Conservation (phyloP, 1,284 basidiomycete genomes). For the Inonotus hispidus region DNA sequence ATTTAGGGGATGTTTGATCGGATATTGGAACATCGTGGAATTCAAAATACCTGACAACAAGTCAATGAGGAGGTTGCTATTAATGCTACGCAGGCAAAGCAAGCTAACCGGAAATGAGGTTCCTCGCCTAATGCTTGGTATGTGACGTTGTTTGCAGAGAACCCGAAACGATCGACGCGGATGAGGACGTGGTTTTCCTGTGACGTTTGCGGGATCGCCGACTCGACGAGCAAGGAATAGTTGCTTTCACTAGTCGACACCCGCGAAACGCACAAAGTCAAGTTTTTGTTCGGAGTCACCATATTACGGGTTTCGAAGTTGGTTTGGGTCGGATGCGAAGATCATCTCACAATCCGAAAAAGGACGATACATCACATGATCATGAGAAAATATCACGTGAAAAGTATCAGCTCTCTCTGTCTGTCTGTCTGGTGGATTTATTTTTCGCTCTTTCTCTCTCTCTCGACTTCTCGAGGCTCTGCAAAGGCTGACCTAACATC, state of each 20-base stretch:
- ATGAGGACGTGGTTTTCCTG: constrained; percentile 46
- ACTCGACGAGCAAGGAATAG: constrained; percentile 26
- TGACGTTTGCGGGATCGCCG: constrained; percentile 4
- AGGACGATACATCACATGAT: no score
- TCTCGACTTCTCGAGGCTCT: no score
- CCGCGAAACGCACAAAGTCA: neutral
- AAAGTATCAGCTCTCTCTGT: no score
- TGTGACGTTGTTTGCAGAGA: constrained; percentile 53
- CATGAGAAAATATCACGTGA: no score
- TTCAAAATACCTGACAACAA: constrained; percentile 52
- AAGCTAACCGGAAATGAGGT: constrained; percentile 51
- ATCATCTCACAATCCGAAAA: no score
- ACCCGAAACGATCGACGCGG: constrained; percentile 56
- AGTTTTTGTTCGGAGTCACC: neutral
- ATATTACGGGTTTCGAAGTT: neutral
- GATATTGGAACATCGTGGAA: constrained; percentile 45
- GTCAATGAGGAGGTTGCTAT: no score
- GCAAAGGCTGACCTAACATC: no score
- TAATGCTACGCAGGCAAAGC: no score
- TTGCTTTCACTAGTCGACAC: neutral
- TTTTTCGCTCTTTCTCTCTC: no score
- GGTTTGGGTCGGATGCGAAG: no score
- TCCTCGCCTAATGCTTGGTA: constrained; percentile 47
- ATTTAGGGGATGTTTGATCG: constrained; percentile 34
- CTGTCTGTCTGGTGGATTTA: no score